These are phyloP conservation scores for Kodamaea sp. DNA, from an alignment of 1,139 yeast genomes.

Conservation along the genomic window DNA sequence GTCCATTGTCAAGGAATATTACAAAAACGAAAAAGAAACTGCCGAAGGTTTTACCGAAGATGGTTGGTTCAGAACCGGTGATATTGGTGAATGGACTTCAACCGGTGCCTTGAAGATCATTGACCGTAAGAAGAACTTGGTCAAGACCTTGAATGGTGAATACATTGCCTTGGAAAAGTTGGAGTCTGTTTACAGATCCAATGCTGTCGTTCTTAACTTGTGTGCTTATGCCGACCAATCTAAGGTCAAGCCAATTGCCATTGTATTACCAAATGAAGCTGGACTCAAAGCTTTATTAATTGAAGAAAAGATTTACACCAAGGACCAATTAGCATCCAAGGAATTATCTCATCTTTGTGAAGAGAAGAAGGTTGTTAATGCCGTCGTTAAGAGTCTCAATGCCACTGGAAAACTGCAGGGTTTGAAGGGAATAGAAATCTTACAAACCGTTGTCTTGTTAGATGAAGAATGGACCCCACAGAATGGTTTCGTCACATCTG, in stretches of 20 bases:
- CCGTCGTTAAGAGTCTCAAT: slow-evolving; percentile 60
- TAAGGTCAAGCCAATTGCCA: slow-evolving; percentile 89
- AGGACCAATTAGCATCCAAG: slow-evolving; percentile 52
- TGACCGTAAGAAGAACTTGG: slow-evolving; percentile 95
- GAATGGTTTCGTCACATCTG: slow-evolving; percentile 89
- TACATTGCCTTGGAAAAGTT: slow-evolving; percentile 95
- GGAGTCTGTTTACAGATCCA: slow-evolving; percentile 84
- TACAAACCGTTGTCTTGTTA: slow-evolving; percentile 74
- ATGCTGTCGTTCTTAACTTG: slow-evolving; percentile 70
- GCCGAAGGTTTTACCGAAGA: slow-evolving; percentile 72
- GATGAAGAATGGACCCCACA: slow-evolving; percentile 99
- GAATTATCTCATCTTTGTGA: slow-evolving; percentile 47
- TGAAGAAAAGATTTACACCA: slow-evolving; percentile 49
- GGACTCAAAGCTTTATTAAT: slow-evolving; percentile 60
- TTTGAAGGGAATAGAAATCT: slow-evolving; percentile 79
- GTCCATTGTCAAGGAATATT: slow-evolving; percentile 75
- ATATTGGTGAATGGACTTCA: slow-evolving; percentile 90
- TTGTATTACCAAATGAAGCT: slow-evolving; percentile 77
- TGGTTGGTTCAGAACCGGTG: slow-evolving; percentile 98
- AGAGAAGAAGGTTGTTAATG: slow-evolving; percentile 57
- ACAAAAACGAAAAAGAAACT: slow-evolving; percentile 82
- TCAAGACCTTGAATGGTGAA: slow-evolving; percentile 95
- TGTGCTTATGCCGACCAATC: slow-evolving; percentile 91
- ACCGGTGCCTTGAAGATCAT: slow-evolving; percentile 79
- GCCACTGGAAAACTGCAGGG: slow-evolving; percentile 82